Evolutionary conservation across 306 rosid genomes (phyloP), one percentile per base, ranked within the genome.

Genomic region (Trifolium dubium): DNA sequence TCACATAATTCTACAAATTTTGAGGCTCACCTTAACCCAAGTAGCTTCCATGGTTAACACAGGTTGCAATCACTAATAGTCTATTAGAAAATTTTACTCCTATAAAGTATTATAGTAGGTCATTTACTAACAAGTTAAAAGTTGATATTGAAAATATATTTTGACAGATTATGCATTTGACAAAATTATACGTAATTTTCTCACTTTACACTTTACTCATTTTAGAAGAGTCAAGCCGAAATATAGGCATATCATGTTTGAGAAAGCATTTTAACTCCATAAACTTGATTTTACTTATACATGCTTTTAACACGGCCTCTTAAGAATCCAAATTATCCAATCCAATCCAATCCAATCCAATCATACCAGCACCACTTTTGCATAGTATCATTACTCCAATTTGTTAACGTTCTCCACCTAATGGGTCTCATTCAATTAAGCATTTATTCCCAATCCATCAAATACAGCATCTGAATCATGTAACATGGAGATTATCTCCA

Each of bases 391-490:
- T 44, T 12, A 44, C 50, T 44, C 15, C 50, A 44, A 44, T 12
- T 44, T 44, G 6, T 23, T 23, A 23, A 23, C 6, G 6, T 44
- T 44, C 50, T 44, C 50, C 14, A 44, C 14, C 50, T 44, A 44
- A 12, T 44, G 50, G 50, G 50, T 12, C 50, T 44, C 50, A 44
- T 12, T 44, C 13, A 11, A 44, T 44, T 9, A 44, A 44, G 66
- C 41, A 60, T 31, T 32, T 60, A 32, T 60, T 60, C 43, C 10
- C 19, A 30, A 60, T 60, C 41, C 66, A 60, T 43, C 43, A 32
- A 23, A 12, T 9, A 44, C 19, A 34, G 66, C 43, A 32, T 60
- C 43, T 12, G 66, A 60, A 60, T 31, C 43, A 40, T 23, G 5
- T 53, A 53, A 53, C 12, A 53, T 53, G 9, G 1, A 18, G 30